phyloP scores from a whole-genome alignment of 164 flowering plant species.

The Aristolochia fimbriata region DNA sequence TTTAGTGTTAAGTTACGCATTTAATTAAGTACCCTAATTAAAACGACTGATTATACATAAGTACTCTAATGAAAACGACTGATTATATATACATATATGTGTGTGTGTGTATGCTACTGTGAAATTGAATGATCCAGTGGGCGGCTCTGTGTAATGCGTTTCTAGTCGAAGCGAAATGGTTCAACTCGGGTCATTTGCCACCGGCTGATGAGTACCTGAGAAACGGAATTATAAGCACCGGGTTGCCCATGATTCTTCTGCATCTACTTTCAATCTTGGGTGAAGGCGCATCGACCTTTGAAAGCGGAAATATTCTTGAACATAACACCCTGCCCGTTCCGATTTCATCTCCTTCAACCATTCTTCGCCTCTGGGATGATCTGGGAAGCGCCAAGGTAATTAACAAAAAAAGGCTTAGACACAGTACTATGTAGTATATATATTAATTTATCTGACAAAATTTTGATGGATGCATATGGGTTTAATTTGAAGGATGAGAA shows the following conservation, averaged over 20 bases:
- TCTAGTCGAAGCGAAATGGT: conserved; percentile 26
- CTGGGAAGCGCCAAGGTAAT: too few species aligned
- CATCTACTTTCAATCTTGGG: conserved; percentile 17
- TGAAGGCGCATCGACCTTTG: conserved; percentile 5
- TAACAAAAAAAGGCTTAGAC: too few species aligned
- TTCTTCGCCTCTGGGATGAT: conserved; percentile 31
- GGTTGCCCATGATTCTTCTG: conserved; percentile 14
- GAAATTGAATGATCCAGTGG: conserved; percentile 4
- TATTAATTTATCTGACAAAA: neutral
- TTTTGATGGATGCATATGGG: neutral
- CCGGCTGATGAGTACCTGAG: conserved; percentile 23
- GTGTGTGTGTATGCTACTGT: too few species aligned
- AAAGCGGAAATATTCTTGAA: neutral
- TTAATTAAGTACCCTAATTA: too few species aligned
- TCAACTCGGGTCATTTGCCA: conserved; percentile 15
- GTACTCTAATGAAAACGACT: too few species aligned
- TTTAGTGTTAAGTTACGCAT: too few species aligned
- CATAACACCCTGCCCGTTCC: conserved; percentile 4
- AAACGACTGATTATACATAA: too few species aligned
- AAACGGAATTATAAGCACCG: conserved; percentile 16
- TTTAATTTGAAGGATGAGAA: conserved; percentile 36
- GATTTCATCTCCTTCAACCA: conserved; percentile 6
- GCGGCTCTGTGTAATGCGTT: conserved; percentile 11
- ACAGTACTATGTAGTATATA: too few species aligned
- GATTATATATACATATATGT: too few species aligned